These are phyloP conservation scores for Sporothrix protearum DNA, from an alignment of 2,329 filamentous ascomycete genomes.

Conservation along the genomic window DNA sequence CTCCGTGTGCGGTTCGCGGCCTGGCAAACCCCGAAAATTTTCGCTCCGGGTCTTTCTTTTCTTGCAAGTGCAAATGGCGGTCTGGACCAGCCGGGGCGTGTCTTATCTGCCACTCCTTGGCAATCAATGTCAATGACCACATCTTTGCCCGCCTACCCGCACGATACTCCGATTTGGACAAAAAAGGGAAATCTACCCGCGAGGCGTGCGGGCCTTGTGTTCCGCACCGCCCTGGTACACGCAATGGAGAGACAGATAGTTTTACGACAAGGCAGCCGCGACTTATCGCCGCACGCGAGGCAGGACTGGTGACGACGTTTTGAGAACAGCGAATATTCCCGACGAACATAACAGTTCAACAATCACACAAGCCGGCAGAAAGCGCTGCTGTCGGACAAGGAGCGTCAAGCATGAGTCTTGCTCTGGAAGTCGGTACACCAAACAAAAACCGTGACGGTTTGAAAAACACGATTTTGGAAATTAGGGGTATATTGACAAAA, in stretches of 20 bases:
- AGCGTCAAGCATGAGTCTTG: not conserved
- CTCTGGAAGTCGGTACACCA: not conserved
- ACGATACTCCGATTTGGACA: not conserved
- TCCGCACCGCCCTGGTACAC: not conserved
- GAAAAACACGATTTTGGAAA: not conserved
- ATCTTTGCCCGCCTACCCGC: not conserved
- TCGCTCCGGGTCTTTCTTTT: not conserved
- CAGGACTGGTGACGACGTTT: not conserved
- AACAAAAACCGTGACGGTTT: not conserved
- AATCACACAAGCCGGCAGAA: not conserved
- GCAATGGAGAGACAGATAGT: not conserved
- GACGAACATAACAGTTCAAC: not conserved
- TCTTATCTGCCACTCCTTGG: not conserved
- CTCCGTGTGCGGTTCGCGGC: constrained; percentile 1
- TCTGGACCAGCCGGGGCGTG: not conserved
- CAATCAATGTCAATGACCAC: not conserved
- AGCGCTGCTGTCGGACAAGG: not conserved
- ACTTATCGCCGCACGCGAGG: not conserved
- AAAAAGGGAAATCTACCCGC: not conserved
- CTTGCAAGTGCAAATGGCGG: not conserved
- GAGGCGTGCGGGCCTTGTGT: constrained; percentile 1
- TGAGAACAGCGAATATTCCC: not conserved
- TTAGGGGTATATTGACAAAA: not conserved
- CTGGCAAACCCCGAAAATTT: not conserved
- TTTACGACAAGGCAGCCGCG: not conserved